A percentile compares a stretch with the other conserved stretches of the same genome.
Conservation (phyloP, 352 stramenopile genomes). For the Phytophthora hibernalis region DNA sequence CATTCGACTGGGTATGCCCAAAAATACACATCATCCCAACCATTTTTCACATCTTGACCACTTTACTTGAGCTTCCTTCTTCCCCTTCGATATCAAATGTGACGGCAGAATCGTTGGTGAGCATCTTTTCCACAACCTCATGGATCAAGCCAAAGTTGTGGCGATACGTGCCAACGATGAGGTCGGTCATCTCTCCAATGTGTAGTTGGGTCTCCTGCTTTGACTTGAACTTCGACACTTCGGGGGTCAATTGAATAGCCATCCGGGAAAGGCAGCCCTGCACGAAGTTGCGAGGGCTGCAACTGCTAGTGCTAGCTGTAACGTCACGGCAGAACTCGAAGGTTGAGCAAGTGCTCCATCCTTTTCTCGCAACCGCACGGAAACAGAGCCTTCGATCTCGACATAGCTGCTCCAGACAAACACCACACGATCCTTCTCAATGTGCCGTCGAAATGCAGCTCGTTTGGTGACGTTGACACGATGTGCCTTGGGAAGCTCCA, state of each 20-base stretch:
- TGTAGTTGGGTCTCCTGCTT: constrained; percentile 31
- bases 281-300: constrained; percentile 18
- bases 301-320: constrained; percentile 3
- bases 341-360: constrained; percentile 34
- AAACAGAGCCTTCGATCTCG: constrained; percentile 35
- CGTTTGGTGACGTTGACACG: constrained; percentile 28
- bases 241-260: constrained; percentile 34
- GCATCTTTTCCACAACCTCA: constrained; percentile 27
- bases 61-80: neutral
- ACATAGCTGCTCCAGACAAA: constrained; percentile 42
- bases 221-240: constrained; percentile 27
- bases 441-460: constrained; percentile 30
- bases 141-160: constrained; percentile 30
- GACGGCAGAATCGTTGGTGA: neutral
- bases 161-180: constrained; percentile 36
- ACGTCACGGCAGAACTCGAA: constrained; percentile 38
- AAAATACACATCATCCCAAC: too few relatives aligned
- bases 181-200: constrained; percentile 36
- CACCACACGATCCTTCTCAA: constrained; percentile 35
- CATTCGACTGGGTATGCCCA: too few relatives aligned
- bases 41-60: neutral
- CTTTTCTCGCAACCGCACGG: constrained; percentile 38
- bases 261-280: constrained; percentile 28
- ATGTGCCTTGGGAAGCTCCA: constrained; percentile 28
- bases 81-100: neutral